Evolutionary conservation across 306 rosid genomes (phyloP).

Genomic region (Nissolia schottii): DNA sequence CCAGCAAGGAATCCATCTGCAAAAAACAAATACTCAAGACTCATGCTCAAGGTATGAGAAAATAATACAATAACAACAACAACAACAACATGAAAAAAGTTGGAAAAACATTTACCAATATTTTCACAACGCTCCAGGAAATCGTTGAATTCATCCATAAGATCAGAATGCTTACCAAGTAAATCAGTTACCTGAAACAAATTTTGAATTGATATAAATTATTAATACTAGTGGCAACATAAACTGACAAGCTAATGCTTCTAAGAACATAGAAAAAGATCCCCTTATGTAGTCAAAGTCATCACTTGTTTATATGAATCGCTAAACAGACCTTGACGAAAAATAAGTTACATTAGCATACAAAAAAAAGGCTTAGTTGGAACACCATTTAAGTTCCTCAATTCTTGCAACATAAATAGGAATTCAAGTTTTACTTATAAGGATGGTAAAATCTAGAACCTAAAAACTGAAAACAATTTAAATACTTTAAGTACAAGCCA

Average conservation of each 20-base stretch:
- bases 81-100: not conserved
- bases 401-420: not conserved
- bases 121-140: slow-evolving; percentile 86
- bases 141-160: slow-evolving; percentile 86
- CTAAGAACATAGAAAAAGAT: not conserved
- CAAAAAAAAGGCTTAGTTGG: not conserved
- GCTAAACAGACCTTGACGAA: not conserved
- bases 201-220: slow-evolving; percentile 18
- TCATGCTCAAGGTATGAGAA: slow-evolving; percentile 28
- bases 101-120: slow-evolving; percentile 53
- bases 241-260: not conserved
- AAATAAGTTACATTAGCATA: not conserved
- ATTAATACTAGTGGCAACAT: slow-evolving; percentile 3
- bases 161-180: slow-evolving; percentile 88
- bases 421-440: not conserved
- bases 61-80: not conserved
- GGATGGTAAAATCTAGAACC: not conserved
- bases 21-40: slow-evolving; percentile 42
- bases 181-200: slow-evolving; percentile 76
- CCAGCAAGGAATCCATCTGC: slow-evolving; percentile 98
- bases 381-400: not conserved
- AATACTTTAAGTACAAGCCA: not conserved
- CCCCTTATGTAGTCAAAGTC: not conserved
- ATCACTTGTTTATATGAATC: not conserved
- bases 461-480: not conserved